Evolutionary conservation across 1,284 basidiomycete genomes (phyloP).

Genomic region (Trichosporon asahii): DNA sequence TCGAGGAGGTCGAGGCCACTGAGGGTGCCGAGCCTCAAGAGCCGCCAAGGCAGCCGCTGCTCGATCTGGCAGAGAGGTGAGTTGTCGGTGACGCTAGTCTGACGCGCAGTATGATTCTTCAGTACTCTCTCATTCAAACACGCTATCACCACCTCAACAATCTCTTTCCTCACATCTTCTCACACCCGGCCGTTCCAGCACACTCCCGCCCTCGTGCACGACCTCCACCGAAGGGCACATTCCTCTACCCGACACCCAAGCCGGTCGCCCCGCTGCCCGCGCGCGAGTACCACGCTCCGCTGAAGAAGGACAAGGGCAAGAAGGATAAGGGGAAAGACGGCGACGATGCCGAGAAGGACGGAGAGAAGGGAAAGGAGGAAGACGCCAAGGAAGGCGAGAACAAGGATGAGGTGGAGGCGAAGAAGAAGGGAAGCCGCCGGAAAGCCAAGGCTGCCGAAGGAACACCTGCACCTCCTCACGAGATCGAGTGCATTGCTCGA

Average conservation of each 20-base stretch:
- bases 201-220: slow-evolving; percentile 38
- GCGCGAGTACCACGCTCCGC: slow-evolving; percentile 22
- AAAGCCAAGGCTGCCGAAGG: slow-evolving; percentile 23
- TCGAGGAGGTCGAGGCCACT: slow-evolving; percentile 21
- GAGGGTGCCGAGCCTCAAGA: slow-evolving; percentile 12
- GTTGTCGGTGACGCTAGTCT: too few relatives aligned
- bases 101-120: slow-evolving; percentile 35
- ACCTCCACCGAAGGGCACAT: slow-evolving; percentile 33
- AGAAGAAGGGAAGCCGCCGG: slow-evolving; percentile 16
- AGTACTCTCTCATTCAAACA: slow-evolving; percentile 41
- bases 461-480: slow-evolving; percentile 40
- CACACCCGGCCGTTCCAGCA: slow-evolving; percentile 44
- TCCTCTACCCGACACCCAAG: slow-evolving; percentile 40
- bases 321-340: not conserved
- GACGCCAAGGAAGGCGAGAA: not conserved
- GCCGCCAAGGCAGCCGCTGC: slow-evolving; percentile 28
- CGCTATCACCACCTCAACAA: slow-evolving; percentile 41
- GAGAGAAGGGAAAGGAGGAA: not conserved
- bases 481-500: slow-evolving; percentile 46
- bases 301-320: slow-evolving; percentile 15
- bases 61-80: slow-evolving; percentile 40
- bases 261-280: slow-evolving; percentile 27
- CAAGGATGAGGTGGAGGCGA: slow-evolving; percentile 11
- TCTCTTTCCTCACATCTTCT: slow-evolving; percentile 46
- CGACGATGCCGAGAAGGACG: not conserved